These are phyloP conservation scores for Botrytis aclada DNA, from an alignment of 2,329 filamentous ascomycete genomes.

Conservation along the genomic window DNA sequence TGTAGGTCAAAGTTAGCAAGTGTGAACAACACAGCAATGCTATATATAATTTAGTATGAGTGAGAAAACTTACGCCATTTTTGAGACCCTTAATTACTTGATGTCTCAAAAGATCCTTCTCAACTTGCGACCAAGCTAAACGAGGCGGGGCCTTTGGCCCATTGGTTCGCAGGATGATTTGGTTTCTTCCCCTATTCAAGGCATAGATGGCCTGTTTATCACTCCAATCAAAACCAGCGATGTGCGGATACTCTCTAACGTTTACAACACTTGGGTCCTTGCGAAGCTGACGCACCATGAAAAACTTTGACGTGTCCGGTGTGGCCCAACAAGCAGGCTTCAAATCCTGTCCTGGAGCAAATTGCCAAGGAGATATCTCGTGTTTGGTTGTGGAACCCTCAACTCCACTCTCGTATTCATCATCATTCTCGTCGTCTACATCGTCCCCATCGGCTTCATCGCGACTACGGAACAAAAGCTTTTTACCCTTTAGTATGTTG, in stretches of 20 bases:
- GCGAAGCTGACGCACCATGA: constrained; percentile 17
- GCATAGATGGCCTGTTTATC: not conserved
- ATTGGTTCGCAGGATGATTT: constrained; percentile 11
- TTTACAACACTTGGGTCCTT: constrained; percentile 1
- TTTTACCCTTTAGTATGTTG: not conserved
- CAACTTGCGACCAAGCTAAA: constrained; percentile 16
- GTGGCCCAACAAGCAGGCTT: not conserved
- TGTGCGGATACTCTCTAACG: constrained; percentile 17
- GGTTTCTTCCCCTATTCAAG: constrained; percentile 18
- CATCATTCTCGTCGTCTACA: not conserved
- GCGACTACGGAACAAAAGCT: not conserved
- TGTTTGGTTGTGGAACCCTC: not conserved
- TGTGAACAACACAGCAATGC: not conserved
- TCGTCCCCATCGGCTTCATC: not conserved
- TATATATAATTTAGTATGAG: too few species aligned
- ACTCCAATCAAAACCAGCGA: constrained; percentile 21
- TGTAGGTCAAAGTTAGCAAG: not conserved
- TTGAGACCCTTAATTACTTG: not conserved
- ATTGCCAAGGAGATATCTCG: constrained; percentile 17
- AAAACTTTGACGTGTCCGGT: constrained; percentile 23
- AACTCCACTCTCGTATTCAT: not conserved
- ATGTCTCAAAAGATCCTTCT: constrained; percentile 16
- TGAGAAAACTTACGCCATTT: not conserved
- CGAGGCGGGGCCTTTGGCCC: not conserved
- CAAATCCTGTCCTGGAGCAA: constrained; percentile 17